These are phyloP conservation scores for Chaetomiaceae sp. DNA, from an alignment of 2,329 filamentous ascomycete species.

Conservation along the genomic window DNA sequence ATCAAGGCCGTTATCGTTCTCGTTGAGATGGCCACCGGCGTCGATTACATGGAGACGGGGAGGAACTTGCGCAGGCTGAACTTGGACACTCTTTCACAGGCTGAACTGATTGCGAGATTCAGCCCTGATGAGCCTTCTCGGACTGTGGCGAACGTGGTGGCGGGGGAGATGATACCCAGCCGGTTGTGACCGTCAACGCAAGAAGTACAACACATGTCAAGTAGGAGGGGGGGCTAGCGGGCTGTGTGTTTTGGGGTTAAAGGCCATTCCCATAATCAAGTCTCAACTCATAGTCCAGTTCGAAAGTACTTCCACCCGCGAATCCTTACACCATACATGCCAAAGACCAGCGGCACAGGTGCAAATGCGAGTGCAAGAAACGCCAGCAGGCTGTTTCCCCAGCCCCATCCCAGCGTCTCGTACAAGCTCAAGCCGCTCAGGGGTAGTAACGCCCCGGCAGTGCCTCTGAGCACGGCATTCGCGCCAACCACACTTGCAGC, in stretches of 20 bases:
- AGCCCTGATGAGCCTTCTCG: not conserved
- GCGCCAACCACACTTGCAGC: constrained; percentile 48
- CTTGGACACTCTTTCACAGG: not conserved
- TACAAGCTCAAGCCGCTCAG: constrained; percentile 39
- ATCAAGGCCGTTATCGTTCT: constrained; percentile 1
- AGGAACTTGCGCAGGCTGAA: not conserved
- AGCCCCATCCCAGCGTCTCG: constrained; percentile 28
- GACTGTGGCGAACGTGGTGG: not conserved
- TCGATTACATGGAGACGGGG: not conserved
- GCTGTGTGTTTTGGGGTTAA: too few relatives aligned
- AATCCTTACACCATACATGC: not conserved
- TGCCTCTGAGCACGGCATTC: constrained; percentile 47
- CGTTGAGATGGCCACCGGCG: not conserved
- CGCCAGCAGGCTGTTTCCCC: constrained; percentile 31
- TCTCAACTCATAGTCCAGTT: too few relatives aligned
- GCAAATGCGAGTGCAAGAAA: constrained; percentile 29
- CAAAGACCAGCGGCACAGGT: constrained; percentile 12
- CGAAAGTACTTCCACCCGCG: not conserved
- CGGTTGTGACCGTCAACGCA: not conserved
- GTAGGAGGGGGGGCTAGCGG: too few relatives aligned
- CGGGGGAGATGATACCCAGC: not conserved
- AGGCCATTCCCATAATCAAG: too few relatives aligned
- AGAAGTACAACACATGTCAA: not conserved
- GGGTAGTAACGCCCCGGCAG: constrained; percentile 51
- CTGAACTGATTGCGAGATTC: not conserved